Conservation (phyloP, 257 asterid genomes). For the Solanum lycopersicoides region DNA sequence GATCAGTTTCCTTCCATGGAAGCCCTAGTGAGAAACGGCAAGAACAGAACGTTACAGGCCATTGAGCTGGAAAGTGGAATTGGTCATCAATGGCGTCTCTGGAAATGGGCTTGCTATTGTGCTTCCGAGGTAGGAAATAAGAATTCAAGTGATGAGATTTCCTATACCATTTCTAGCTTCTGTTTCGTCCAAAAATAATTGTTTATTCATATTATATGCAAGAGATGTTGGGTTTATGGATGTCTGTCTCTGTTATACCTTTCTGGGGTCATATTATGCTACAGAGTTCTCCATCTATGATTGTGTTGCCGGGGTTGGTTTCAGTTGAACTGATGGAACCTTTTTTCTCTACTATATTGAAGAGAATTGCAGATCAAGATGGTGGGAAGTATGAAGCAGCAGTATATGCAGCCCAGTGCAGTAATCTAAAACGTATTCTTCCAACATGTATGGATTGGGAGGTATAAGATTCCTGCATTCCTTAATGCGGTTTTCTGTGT, state of each 20-base stretch:
- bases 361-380: slow-evolving; percentile 94
- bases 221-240: neutral
- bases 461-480: slow-evolving; percentile 30
- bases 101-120: slow-evolving; percentile 99
- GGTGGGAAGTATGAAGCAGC: slow-evolving; percentile 92
- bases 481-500: neutral
- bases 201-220: neutral
- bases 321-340: slow-evolving; percentile 8
- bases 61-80: slow-evolving; percentile 89
- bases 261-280: neutral
- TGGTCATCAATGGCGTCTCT: slow-evolving; percentile 86
- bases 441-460: slow-evolving; percentile 98
- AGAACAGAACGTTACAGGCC: slow-evolving; percentile 79
- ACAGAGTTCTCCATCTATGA: neutral
- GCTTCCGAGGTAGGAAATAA: slow-evolving; percentile 79
- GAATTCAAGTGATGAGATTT: neutral
- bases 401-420: slow-evolving; percentile 80
- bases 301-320: neutral
- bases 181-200: neutral
- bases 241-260: neutral
- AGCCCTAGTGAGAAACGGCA: slow-evolving; percentile 70
- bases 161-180: neutral
- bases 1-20: slow-evolving; percentile 70
- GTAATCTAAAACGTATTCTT: slow-evolving; percentile 88
- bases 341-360: slow-evolving; percentile 19